A percentile compares a stretch with the other conserved stretches of the same genome.
These are phyloP conservation scores for Gnetum montanum DNA, from an alignment of 75 land plant species.

Conservation along the genomic window DNA sequence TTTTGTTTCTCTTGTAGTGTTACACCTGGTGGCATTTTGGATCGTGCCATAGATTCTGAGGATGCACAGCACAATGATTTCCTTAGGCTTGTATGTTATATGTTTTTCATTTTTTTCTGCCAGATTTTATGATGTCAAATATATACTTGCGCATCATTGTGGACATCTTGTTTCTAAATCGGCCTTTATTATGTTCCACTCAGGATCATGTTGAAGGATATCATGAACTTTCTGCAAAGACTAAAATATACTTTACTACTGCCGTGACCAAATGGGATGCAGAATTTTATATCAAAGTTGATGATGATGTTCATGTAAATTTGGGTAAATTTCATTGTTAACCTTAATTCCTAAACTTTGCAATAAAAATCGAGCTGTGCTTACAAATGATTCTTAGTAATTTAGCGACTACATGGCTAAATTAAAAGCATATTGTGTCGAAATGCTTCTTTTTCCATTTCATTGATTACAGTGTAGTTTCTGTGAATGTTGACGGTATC, in stretches of 20 bases:
- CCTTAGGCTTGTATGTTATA: constrained; percentile 61
- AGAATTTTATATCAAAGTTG: constrained; percentile 51
- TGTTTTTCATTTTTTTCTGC: too few relatives aligned
- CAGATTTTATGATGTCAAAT: too few relatives aligned
- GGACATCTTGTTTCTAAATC: too few relatives aligned
- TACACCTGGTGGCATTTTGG: constrained; percentile 54
- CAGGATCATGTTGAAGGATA: constrained; percentile 64
- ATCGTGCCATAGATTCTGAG: constrained; percentile 72
- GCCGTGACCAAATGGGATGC: constrained; percentile 62
- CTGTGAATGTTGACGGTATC: not conserved
- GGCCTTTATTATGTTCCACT: not conserved
- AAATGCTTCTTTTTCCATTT: too few relatives aligned
- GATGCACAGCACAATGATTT: constrained; percentile 62
- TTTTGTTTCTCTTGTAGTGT: constrained; percentile 38
- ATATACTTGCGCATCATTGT: too few relatives aligned
- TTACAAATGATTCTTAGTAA: too few relatives aligned
- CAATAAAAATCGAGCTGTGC: too few relatives aligned
- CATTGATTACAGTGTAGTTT: too few relatives aligned
- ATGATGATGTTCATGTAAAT: constrained; percentile 56
- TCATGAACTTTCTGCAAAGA: constrained; percentile 59
- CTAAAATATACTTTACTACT: constrained; percentile 57
- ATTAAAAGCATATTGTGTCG: not conserved
- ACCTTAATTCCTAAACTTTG: not conserved
- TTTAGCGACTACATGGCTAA: not conserved
- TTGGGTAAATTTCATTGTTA: constrained; percentile 12